Percentiles rank a stretch among this genome's conserved stretches.
Evolutionary conservation across 2,329 filamentous ascomycete species (phyloP).

Genomic region (Diaporthe sp.): DNA sequence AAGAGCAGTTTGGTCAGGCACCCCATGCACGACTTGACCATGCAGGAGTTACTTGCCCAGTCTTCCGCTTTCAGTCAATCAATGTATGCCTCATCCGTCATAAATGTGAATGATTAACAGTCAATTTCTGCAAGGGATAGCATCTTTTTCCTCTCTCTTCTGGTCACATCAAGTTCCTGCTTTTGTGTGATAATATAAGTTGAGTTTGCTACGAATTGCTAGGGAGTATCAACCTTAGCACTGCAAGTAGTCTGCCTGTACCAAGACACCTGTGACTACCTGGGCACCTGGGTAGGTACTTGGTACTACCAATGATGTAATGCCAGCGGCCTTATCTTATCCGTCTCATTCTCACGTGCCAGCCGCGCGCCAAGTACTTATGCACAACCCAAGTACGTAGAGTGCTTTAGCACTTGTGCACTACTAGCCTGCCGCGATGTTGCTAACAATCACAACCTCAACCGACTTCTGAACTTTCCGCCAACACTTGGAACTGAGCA

Average conservation of each 20-base stretch:
- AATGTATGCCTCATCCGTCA: not conserved
- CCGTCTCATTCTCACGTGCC: not conserved
- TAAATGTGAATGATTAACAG: not conserved
- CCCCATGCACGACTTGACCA: too few species aligned
- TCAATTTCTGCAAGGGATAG: not conserved
- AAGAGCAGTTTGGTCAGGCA: not conserved
- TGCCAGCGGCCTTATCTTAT: not conserved
- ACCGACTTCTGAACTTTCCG: not conserved
- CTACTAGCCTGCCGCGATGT: not conserved
- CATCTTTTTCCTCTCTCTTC: too few species aligned
- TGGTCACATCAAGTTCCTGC: not conserved
- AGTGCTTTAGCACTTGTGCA: too few species aligned
- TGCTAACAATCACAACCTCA: too few species aligned
- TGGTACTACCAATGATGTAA: not conserved
- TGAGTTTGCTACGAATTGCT: not conserved
- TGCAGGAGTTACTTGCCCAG: not conserved
- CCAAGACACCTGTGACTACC: too few species aligned
- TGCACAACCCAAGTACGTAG: not conserved
- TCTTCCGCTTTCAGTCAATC: constrained; percentile 13
- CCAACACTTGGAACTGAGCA: not conserved
- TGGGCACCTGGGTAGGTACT: not conserved
- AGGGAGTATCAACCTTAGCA: not conserved
- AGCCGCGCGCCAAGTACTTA: not conserved
- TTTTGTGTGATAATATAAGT: not conserved
- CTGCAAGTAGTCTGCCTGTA: too few species aligned